phyloP scores from a whole-genome alignment of 2,329 filamentous ascomycete species.

The Trichoderma sp. region DNA sequence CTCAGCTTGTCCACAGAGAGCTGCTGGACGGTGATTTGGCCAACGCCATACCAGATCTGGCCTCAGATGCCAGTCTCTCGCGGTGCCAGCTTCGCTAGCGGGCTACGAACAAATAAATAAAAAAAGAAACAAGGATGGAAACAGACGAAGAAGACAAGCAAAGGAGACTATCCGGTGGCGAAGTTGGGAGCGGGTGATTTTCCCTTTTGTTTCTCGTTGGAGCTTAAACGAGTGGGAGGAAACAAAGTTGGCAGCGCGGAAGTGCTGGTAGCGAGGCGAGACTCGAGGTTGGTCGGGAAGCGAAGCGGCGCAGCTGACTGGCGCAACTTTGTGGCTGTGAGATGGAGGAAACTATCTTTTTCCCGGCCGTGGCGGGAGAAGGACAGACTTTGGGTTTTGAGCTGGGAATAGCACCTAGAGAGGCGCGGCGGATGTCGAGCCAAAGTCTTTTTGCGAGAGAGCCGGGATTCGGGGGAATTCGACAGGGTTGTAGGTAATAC shows the following conservation, averaged over 20 bases:
- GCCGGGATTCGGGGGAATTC: not conserved
- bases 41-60: conserved; percentile 32
- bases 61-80: conserved; percentile 8
- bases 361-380: not conserved
- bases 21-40: conserved; percentile 18
- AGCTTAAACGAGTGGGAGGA: not conserved
- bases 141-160: not conserved
- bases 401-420: not conserved
- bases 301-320: conserved; percentile 27
- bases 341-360: conserved; percentile 10
- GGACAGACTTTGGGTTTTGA: not conserved
- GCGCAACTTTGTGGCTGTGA: conserved; percentile 25
- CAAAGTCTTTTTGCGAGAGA: not conserved
- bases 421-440: not conserved
- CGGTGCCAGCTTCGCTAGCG: not conserved
- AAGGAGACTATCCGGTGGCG: not conserved
- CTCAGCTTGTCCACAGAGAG: conserved; percentile 9
- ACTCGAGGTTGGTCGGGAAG: conserved; percentile 7
- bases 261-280: not conserved
- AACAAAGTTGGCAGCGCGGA: not conserved
- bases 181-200: not conserved
- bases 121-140: not conserved
- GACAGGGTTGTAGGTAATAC: not conserved
- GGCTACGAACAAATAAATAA: not conserved
- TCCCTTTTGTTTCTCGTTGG: not conserved